Evolutionary conservation across 257 asterid genomes (phyloP).

Genomic region (Nicotiana benthamiana): DNA sequence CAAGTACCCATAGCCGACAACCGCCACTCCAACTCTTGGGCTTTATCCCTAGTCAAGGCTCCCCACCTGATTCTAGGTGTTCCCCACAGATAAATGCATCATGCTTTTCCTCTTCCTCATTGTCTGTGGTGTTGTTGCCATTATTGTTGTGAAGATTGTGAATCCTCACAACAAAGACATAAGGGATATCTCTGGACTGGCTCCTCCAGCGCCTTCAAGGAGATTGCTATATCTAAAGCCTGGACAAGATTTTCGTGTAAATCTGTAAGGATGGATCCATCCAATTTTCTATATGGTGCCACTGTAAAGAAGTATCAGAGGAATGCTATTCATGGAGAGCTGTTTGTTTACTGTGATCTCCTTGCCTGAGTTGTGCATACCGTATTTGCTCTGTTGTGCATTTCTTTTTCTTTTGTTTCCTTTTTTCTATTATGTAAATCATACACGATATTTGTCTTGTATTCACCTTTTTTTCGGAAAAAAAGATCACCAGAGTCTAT

Average conservation of each 20-base stretch:
- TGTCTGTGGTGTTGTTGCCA: constrained; percentile 84
- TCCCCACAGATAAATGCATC: constrained; percentile 93
- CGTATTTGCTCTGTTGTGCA: constrained; percentile 5
- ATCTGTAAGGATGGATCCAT: neutral
- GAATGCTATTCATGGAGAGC: constrained; percentile 2
- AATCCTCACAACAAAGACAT: constrained; percentile 77
- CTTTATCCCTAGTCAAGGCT: too few relatives aligned
- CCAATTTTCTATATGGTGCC: neutral
- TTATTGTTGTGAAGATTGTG: constrained; percentile 82
- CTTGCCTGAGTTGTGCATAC: constrained; percentile 19
- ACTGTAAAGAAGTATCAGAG: constrained; percentile 5
- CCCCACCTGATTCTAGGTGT: too few relatives aligned
- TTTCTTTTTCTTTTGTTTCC: neutral
- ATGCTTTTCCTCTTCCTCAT: constrained; percentile 82
- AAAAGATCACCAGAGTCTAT: too few relatives aligned
- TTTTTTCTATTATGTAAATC: neutral
- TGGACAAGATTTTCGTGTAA: constrained; percentile 22
- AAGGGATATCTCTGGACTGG: constrained; percentile 90
- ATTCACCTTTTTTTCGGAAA: neutral
- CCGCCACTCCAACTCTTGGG: too few relatives aligned
- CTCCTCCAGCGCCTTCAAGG: constrained; percentile 96
- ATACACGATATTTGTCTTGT: neutral
- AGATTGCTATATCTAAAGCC: constrained; percentile 53
- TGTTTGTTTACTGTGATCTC: neutral
- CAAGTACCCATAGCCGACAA: too few relatives aligned